Conservation (phyloP, 768 basidiomycete genomes). For the Mycena albidolilacea region DNA sequence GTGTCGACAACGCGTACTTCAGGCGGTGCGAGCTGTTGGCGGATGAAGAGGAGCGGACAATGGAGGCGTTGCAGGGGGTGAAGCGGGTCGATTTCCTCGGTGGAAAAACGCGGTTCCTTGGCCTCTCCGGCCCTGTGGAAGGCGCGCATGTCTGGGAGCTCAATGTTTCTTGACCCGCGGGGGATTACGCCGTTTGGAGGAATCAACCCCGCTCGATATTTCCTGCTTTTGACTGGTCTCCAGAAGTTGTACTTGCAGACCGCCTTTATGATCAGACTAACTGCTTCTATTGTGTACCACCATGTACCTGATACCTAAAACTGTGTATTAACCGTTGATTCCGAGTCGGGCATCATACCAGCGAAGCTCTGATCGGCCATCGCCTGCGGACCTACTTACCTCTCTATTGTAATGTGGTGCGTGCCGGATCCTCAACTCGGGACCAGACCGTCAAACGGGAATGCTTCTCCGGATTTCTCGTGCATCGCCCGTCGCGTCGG, state of each 20-base stretch:
- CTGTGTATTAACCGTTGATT: too few relatives aligned
- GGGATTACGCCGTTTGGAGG: too few relatives aligned
- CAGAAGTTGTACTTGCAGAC: not conserved
- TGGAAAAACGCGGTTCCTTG: conserved; percentile 33
- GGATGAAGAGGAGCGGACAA: conserved; percentile 11
- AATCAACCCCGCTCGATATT: too few relatives aligned
- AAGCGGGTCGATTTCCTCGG: conserved; percentile 36
- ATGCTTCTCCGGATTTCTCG: not conserved
- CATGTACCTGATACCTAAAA: too few relatives aligned
- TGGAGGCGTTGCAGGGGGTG: conserved; percentile 33
- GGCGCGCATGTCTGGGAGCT: conserved; percentile 33
- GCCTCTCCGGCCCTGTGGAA: conserved; percentile 34
- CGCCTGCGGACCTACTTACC: too few relatives aligned
- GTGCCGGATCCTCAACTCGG: not conserved
- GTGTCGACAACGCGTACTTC: conserved; percentile 34
- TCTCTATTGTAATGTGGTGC: not conserved
- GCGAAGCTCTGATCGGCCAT: too few relatives aligned
- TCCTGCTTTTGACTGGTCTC: not conserved
- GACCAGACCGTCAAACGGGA: not conserved
- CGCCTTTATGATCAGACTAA: not conserved
- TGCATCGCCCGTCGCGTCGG: not conserved
- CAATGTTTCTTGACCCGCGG: conserved; percentile 21
- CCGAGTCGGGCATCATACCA: too few relatives aligned
- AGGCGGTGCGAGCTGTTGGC: conserved; percentile 9
- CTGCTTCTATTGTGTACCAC: too few relatives aligned